Evolutionary conservation across 78 protist genomes (phyloP).

Genomic region (Bigelowiella natans): DNA sequence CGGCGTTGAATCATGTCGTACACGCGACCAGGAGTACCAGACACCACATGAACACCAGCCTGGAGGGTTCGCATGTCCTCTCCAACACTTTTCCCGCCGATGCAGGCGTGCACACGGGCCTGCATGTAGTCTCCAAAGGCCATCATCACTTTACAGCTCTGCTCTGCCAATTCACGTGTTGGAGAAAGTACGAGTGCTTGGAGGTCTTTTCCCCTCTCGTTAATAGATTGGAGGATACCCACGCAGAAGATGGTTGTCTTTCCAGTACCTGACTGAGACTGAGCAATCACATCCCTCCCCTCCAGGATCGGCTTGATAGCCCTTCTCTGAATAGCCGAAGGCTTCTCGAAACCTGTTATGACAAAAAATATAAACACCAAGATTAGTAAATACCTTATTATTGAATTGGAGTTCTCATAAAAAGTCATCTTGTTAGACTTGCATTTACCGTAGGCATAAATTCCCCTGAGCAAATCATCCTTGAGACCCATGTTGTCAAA

Average conservation of each 20-base stretch:
- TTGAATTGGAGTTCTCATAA: background rate
- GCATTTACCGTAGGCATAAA: conserved; percentile 71
- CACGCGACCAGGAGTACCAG: conserved; percentile 96
- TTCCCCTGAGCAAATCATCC: conserved; percentile 79
- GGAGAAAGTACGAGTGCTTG: conserved; percentile 92
- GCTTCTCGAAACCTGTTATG: conserved; percentile 78
- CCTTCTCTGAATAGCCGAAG: conserved; percentile 95
- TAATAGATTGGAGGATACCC: conserved; percentile 39
- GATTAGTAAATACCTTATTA: background rate
- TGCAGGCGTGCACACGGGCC: conserved; percentile 41
- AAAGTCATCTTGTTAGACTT: background rate
- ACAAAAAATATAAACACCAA: background rate
- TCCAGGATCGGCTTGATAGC: conserved; percentile 86
- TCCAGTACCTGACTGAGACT: conserved; percentile 48
- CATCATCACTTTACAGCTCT: conserved; percentile 75
- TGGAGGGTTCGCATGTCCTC: conserved; percentile 52
- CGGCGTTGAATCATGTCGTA: conserved; percentile 45
- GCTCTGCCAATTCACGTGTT: conserved; percentile 93
- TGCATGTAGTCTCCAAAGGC: conserved; percentile 49
- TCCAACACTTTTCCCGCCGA: conserved; percentile 51
- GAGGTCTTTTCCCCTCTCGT: conserved; percentile 20
- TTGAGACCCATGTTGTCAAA: conserved; percentile 84
- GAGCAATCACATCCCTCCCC: conserved; percentile 97
- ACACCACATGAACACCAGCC: conserved; percentile 74
- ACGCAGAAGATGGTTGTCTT: conserved; percentile 52